These are phyloP conservation scores for Chalaropsis thielavioides DNA, from an alignment of 2,329 filamentous ascomycete species.

Conservation along the genomic window DNA sequence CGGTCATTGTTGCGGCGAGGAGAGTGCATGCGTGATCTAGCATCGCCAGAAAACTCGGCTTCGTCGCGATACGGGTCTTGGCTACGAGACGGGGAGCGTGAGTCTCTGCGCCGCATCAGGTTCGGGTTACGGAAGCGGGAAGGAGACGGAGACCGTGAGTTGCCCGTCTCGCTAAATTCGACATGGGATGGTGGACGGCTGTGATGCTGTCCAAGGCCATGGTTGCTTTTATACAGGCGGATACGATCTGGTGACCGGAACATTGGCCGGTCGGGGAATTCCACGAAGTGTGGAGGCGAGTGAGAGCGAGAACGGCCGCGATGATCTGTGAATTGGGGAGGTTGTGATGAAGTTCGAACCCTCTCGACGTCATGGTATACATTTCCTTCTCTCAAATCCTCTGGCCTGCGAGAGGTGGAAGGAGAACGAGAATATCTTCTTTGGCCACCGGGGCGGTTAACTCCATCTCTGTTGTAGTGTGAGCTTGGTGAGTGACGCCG, in stretches of 20 bases:
- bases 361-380: conserved; percentile 4
- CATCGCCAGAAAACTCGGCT: not conserved
- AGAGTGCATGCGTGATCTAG: not conserved
- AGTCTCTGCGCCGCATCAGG: not conserved
- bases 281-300: conserved; percentile 2
- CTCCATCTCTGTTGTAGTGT: not conserved
- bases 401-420: not conserved
- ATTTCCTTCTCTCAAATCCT: not conserved
- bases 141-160: not conserved
- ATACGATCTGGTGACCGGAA: conserved; percentile 6
- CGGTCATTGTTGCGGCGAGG: not conserved
- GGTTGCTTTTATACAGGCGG: not conserved
- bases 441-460: not conserved
- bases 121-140: not conserved
- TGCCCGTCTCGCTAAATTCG: not conserved
- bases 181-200: not conserved
- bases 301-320: not conserved
- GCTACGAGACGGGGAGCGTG: not conserved
- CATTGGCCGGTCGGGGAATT: conserved; percentile 6
- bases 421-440: not conserved
- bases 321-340: not conserved
- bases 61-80: not conserved
- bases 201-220: not conserved
- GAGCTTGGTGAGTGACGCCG: not conserved
- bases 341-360: not conserved